A percentile compares a stretch with the other conserved stretches of the same genome.
These are phyloP conservation scores for Epichloe bromicola DNA, from an alignment of 2,329 filamentous ascomycete species.

Conservation along the genomic window DNA sequence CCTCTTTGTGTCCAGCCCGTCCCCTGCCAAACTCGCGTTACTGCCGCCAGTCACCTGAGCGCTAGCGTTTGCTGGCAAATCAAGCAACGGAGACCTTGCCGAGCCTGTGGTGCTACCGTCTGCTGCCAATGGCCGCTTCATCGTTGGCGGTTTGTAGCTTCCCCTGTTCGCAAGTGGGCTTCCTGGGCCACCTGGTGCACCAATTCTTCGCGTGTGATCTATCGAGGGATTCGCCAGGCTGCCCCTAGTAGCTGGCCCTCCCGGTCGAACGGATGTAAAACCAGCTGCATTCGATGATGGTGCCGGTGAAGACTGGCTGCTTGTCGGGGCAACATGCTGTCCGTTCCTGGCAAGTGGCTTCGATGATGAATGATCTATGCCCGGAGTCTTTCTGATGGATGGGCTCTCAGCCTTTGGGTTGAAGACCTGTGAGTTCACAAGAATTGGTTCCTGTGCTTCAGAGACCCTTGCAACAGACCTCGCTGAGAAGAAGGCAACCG, in stretches of 20 bases:
- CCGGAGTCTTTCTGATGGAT: constrained; percentile 78
- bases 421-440: constrained; percentile 36
- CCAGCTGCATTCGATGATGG: constrained; percentile 12
- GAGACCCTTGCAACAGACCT: constrained; percentile 16
- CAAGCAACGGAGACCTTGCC: constrained; percentile 33
- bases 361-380: constrained; percentile 69
- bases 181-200: constrained; percentile 38
- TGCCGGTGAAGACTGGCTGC: constrained; percentile 14
- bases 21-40: constrained; percentile 7
- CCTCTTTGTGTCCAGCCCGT: constrained; percentile 35
- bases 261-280: constrained; percentile 18
- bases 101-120: constrained; percentile 13
- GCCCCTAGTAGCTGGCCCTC: constrained; percentile 19
- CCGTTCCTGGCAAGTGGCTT: constrained; percentile 52
- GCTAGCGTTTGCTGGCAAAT: constrained; percentile 34
- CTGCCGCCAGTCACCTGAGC: constrained; percentile 9
- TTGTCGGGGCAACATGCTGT: constrained; percentile 36
- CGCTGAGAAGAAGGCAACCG: constrained; percentile 7
- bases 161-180: constrained; percentile 46
- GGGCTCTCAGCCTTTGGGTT: constrained; percentile 67
- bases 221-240: constrained; percentile 40
- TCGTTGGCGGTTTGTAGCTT: constrained; percentile 46
- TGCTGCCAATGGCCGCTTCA: constrained; percentile 35
- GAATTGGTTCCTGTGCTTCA: constrained; percentile 20
- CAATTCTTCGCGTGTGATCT: constrained; percentile 43